A percentile compares a stretch with the other conserved stretches of the same genome.
phyloP scores from a whole-genome alignment of 768 basidiomycete species.

The Phaeotremella fagi region DNA sequence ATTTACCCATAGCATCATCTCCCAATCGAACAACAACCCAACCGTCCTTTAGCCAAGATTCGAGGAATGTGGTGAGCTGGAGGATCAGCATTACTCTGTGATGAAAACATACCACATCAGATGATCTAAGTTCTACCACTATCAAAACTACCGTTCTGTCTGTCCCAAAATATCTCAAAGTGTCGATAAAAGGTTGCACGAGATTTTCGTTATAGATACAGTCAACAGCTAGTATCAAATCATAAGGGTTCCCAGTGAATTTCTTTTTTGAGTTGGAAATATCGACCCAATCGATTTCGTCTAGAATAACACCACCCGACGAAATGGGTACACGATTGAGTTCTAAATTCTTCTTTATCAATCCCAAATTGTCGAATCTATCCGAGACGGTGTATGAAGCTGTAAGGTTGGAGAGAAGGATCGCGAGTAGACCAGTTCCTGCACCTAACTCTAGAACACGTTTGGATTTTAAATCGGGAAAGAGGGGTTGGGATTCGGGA shows the following conservation, averaged over 20 bases:
- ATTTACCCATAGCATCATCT: conserved; percentile 25
- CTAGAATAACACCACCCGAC: conserved; percentile 15
- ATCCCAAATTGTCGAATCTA: conserved; percentile 39
- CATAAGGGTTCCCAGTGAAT: conserved; percentile 6
- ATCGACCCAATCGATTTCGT: conserved; percentile 43
- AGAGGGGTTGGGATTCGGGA: conserved; percentile 4
- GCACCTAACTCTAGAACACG: conserved; percentile 42
- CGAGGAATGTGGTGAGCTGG: conserved; percentile 34
- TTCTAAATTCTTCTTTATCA: conserved; percentile 37
- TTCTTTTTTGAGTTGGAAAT: conserved; percentile 8
- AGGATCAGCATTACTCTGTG: not conserved
- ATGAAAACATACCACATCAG: conserved; percentile 38
- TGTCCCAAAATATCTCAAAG: conserved; percentile 28
- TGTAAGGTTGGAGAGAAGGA: conserved; percentile 34
- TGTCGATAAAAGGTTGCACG: conserved; percentile 39
- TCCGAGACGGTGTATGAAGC: conserved; percentile 33
- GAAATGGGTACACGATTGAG: conserved; percentile 16
- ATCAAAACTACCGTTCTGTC: conserved; percentile 37
- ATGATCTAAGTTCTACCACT: conserved; percentile 41
- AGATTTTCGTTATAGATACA: conserved; percentile 48
- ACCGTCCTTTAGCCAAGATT: conserved; percentile 32
- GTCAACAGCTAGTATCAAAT: conserved; percentile 42
- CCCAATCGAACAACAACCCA: conserved; percentile 38
- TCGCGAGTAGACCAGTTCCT: conserved; percentile 40
- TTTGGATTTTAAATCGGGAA: conserved; percentile 2